phyloP scores from a whole-genome alignment of 768 basidiomycete genomes.

The Xanthoconium stramineum region DNA sequence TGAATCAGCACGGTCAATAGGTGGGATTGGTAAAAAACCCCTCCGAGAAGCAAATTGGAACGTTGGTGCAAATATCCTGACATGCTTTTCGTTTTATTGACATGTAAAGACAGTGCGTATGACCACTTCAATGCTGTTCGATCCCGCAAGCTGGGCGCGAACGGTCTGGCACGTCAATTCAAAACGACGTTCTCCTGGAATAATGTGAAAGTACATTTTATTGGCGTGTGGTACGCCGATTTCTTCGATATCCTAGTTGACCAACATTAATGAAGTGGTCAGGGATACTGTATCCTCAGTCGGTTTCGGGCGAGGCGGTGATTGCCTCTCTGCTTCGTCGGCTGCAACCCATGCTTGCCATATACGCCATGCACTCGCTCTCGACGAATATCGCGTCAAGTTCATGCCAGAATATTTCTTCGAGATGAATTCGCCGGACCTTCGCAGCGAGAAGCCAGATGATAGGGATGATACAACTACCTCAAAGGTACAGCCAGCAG shows the following conservation, averaged over 20 bases:
- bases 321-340: conserved; percentile 53
- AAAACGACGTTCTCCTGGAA: conserved; percentile 45
- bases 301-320: conserved; percentile 37
- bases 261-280: not conserved
- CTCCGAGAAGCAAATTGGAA: conserved; percentile 32
- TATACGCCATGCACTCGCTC: conserved; percentile 45
- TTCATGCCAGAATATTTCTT: not conserved
- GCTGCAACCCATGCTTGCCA: conserved; percentile 53
- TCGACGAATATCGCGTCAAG: too few relatives aligned
- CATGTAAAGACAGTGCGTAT: not conserved
- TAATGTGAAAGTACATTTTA: conserved; percentile 44
- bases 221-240: conserved; percentile 49
- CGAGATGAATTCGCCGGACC: conserved; percentile 23
- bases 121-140: conserved; percentile 4
- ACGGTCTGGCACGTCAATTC: conserved; percentile 29
- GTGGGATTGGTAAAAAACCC: conserved; percentile 30
- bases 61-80: conserved; percentile 9
- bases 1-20: conserved; percentile 10
- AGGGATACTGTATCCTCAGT: conserved; percentile 73
- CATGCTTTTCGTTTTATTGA: not conserved
- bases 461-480: not conserved
- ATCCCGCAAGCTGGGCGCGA: conserved; percentile 17
- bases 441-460: not conserved
- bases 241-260: not conserved
- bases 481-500: not conserved